Conservation (phyloP, 192 early-diverging fungal genomes). For the Coemansia sp. region DNA sequence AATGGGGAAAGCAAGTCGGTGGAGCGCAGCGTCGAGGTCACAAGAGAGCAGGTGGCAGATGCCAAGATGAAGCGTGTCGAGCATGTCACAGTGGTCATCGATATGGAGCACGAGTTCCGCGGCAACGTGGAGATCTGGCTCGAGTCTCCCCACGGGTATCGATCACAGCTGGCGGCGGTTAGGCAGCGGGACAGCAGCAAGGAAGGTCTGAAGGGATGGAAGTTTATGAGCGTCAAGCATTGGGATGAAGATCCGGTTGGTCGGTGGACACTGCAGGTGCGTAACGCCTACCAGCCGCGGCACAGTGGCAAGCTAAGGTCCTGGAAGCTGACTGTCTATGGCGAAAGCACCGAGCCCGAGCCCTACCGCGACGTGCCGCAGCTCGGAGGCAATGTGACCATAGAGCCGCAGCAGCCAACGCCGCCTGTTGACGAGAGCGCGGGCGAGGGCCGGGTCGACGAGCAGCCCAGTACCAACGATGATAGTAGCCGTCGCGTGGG, state of each 20-base stretch:
- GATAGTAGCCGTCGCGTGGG: not conserved
- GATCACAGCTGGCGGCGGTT: conserved; percentile 60
- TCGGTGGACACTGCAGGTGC: conserved; percentile 67
- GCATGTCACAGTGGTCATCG: conserved; percentile 81
- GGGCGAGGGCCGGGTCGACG: too few relatives aligned
- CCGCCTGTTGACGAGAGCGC: too few relatives aligned
- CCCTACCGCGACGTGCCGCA: conserved; percentile 8
- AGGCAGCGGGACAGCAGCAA: conserved; percentile 60
- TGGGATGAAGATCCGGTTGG: conserved; percentile 92
- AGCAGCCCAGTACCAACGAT: not conserved
- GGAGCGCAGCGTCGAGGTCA: conserved; percentile 37
- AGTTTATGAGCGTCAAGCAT: conserved; percentile 93
- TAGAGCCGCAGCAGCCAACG: not conserved
- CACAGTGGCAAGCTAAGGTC: conserved; percentile 53
- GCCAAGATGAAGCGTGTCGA: conserved; percentile 61
- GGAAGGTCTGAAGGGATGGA: conserved; percentile 79
- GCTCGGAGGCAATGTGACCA: not conserved
- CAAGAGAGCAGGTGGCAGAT: conserved; percentile 40
- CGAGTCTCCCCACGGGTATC: conserved; percentile 62
- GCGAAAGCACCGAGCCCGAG: conserved; percentile 51
- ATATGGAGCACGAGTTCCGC: conserved; percentile 70
- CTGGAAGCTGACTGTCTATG: conserved; percentile 68
- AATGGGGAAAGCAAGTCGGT: conserved; percentile 39
- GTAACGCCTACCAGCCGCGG: conserved; percentile 55
- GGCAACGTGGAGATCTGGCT: conserved; percentile 85